These are phyloP conservation scores for Colletotrichum sp. DNA, from an alignment of 2,329 filamentous ascomycete species.

Conservation along the genomic window DNA sequence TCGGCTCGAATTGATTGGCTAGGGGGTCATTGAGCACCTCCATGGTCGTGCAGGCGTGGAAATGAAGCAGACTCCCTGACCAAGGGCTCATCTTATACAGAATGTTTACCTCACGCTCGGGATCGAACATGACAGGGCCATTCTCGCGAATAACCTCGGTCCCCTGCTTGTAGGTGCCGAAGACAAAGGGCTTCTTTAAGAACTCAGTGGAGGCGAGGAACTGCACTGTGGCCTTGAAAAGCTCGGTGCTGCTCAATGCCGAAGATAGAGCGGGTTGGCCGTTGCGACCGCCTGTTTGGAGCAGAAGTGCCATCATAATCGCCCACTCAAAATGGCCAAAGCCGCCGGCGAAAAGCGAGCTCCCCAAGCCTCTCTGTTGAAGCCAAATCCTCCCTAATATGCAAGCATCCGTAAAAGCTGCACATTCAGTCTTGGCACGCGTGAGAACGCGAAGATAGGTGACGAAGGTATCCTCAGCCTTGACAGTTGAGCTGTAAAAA, in stretches of 20 bases:
- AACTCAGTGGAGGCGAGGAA: constrained; percentile 80
- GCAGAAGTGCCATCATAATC: constrained; percentile 75
- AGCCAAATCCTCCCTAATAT: constrained; percentile 89
- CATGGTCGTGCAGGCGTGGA: constrained; percentile 76
- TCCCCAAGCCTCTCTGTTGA: constrained; percentile 80
- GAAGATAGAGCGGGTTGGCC: constrained; percentile 75
- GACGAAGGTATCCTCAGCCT: constrained; percentile 75
- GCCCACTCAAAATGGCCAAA: constrained; percentile 96
- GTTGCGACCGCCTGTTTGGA: constrained; percentile 77
- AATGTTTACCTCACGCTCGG: constrained; percentile 75
- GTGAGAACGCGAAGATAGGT: constrained; percentile 79
- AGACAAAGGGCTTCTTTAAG: constrained; percentile 65
- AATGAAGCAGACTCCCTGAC: constrained; percentile 76
- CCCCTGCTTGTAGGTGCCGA: constrained; percentile 48
- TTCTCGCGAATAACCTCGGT: constrained; percentile 45
- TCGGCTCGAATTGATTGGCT: constrained; percentile 80
- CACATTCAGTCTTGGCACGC: constrained; percentile 69
- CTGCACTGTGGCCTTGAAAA: constrained; percentile 94
- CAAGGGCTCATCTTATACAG: constrained; percentile 89
- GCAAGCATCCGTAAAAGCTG: constrained; percentile 81
- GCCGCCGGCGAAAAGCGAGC: constrained; percentile 73
- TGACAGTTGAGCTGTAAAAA: constrained; percentile 87
- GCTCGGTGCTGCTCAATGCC: constrained; percentile 86
- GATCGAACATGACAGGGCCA: constrained; percentile 79
- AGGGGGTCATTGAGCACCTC: constrained; percentile 75